Evolutionary conservation across 208 protist species (phyloP), one percentile per base, ranked within the genome.

Genomic region (Crithidia sp.): DNA sequence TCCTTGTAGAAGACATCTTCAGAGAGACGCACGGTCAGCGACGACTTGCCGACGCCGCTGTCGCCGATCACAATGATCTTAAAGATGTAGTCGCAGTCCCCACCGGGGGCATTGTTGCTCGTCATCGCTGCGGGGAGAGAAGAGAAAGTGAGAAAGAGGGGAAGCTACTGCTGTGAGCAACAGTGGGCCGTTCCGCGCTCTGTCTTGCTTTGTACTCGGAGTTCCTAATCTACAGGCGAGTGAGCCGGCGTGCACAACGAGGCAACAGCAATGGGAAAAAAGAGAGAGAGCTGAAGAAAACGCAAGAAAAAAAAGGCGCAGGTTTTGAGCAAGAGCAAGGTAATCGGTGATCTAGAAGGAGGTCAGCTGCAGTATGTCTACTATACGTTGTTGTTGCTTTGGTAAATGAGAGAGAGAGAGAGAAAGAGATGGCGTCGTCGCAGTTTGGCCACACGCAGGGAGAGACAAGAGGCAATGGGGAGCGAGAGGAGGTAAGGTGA

Each of bases 11-110:
- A 97, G 9, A 95, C 92, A 88, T 97, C 92, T 61, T 97, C 89
- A 19, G 91, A 95, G n/a, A 97, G 89, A 9, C 94, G 89, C 60
- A 96, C 91, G 0, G 91, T 95, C 16, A 97, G 81, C 14, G 92
- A 95, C 9, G 92, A 97, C 82, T 97, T 97, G 56, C 94, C 94
- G 4, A 97, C 94, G 19, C 94, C 94, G 59, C 87, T 95, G 77
- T 97, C 94, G 37, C 94, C 94, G 80, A 97, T 95, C 57, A 97
- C 89, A 59, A 97, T 95, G 67, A 97, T 93, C 75, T 97, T 97
- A 76, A 97, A 97, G 55, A 99, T 99, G 83, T 99, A 96, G 75
- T 96, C 92, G 78, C 90, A 96, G 64, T 96, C 92, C 28, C 92
- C 92, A 60, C 90, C 90, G 43, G 90, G 90, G 10, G 85, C 50